Conservation (phyloP, 1,284 basidiomycete genomes). For the Cutaneotrichosporon mucoides region DNA sequence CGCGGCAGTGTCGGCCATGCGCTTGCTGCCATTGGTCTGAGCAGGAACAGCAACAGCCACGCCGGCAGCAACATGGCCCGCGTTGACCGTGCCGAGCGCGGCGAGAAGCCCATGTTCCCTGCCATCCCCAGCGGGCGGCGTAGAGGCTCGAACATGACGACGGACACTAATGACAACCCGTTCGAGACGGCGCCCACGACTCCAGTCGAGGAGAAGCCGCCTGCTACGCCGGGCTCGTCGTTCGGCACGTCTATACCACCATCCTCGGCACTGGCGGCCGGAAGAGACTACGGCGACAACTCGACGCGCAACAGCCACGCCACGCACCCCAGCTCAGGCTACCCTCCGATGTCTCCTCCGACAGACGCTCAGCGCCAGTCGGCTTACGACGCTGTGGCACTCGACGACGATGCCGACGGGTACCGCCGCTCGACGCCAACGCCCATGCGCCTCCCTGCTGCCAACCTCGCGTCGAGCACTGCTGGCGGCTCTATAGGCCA, state of each 20-base stretch:
- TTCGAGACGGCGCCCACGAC: slow-evolving; percentile 18
- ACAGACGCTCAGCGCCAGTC: neutral
- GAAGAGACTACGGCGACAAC: neutral
- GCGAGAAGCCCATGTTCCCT: neutral
- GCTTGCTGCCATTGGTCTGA: neutral
- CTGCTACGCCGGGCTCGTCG: slow-evolving; percentile 5
- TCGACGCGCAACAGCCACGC: neutral
- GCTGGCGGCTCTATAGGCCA: neutral
- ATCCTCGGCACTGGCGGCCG: neutral
- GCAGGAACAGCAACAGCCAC: neutral
- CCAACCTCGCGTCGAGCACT: neutral
- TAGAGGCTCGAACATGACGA: neutral
- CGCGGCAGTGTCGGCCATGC: neutral
- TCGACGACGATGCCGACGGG: neutral
- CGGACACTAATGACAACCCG: slow-evolving; percentile 7
- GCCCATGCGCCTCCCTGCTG: neutral
- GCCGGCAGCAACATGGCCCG: neutral
- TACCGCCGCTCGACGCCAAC: neutral
- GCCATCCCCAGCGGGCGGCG: neutral
- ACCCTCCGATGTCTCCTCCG: neutral
- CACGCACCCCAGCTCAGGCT: neutral
- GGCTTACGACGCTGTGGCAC: neutral
- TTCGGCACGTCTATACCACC: slow-evolving; percentile 3
- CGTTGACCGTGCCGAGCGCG: neutral
- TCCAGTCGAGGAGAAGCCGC: slow-evolving; percentile 10